These are phyloP conservation scores for Nannizziopsis barbatae DNA, from an alignment of 2,329 filamentous ascomycete species.

Conservation along the genomic window DNA sequence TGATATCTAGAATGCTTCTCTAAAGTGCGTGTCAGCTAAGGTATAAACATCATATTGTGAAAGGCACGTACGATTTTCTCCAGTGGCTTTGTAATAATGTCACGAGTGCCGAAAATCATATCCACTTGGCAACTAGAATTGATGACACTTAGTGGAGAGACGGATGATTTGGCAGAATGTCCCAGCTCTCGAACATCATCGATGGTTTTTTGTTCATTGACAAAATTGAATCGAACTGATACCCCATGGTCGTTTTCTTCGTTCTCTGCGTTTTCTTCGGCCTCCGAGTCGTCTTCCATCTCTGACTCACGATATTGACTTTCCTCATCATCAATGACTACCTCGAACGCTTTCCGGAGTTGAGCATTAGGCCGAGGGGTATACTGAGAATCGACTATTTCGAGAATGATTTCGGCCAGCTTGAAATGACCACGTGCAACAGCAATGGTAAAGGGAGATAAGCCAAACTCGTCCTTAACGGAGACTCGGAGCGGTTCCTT, in stretches of 20 bases:
- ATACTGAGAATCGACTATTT: slow-evolving; percentile 61
- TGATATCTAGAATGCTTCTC: too few species aligned
- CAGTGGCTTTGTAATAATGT: too few species aligned
- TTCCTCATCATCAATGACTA: slow-evolving; percentile 28
- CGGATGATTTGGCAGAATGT: slow-evolving; percentile 10
- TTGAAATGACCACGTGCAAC: slow-evolving; percentile 54
- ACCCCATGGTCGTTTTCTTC: slow-evolving; percentile 21
- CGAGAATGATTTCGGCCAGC: slow-evolving; percentile 54
- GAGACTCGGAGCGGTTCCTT: slow-evolving; percentile 53
- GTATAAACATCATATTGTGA: too few species aligned
- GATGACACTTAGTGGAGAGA: background rate
- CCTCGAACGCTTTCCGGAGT: slow-evolving; percentile 29
- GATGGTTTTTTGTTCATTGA: slow-evolving; percentile 60
- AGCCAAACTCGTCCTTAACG: slow-evolving; percentile 40
- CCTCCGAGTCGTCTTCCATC: too few species aligned
- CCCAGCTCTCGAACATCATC: slow-evolving; percentile 57
- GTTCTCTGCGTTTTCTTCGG: slow-evolving; percentile 18
- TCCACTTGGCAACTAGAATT: background rate
- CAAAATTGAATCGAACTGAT: slow-evolving; percentile 39
- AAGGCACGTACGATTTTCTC: too few species aligned
- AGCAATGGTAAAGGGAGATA: slow-evolving; percentile 58
- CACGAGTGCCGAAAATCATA: background rate
- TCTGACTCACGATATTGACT: slow-evolving; percentile 5
- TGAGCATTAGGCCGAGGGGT: slow-evolving; percentile 42
- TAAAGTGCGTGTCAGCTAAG: too few species aligned